Evolutionary conservation across 1,284 basidiomycete species (phyloP).

Genomic region (Ceratobasidium sp.): DNA sequence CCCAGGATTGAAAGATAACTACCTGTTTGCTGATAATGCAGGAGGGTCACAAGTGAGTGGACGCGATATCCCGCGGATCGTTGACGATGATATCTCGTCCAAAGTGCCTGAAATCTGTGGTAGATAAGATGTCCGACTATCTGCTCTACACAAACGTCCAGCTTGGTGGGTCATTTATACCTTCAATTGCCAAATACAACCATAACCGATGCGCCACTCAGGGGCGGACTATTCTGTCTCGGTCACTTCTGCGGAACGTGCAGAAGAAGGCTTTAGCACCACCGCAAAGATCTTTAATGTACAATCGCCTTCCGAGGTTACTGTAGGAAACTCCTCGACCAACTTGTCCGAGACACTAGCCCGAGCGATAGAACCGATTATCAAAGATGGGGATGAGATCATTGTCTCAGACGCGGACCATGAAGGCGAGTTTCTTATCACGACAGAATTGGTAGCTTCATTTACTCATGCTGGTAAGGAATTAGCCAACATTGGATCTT

Average conservation of each 20-base stretch:
- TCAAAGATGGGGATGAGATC: conserved; percentile 72
- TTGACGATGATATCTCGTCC: conserved; percentile 47
- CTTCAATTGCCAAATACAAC: not conserved
- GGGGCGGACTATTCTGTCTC: conserved; percentile 71
- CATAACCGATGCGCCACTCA: conserved; percentile 15
- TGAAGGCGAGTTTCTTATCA: conserved; percentile 64
- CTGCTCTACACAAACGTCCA: conserved; percentile 77
- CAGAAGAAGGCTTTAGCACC: conserved; percentile 63
- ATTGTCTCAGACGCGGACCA: conserved; percentile 77
- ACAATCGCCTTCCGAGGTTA: conserved; percentile 67
- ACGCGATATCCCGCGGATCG: no score
- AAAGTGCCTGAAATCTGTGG: conserved; percentile 58
- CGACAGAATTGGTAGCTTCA: no score
- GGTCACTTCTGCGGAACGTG: conserved; percentile 63
- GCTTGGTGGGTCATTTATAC: conserved; percentile 59
- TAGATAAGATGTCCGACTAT: conserved; percentile 71
- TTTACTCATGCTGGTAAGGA: no score
- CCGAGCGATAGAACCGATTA: conserved; percentile 65
- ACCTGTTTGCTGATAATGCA: conserved; percentile 80
- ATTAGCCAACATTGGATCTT: conserved; percentile 77
- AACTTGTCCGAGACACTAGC: conserved; percentile 72
- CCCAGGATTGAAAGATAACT: conserved; percentile 69
- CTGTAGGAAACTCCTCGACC: conserved; percentile 75
- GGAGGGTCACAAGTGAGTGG: conserved; percentile 71
- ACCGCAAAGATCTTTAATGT: conserved; percentile 74